Conservation (phyloP, 768 basidiomycete genomes). For the Mrakia hoshinonis region DNA sequence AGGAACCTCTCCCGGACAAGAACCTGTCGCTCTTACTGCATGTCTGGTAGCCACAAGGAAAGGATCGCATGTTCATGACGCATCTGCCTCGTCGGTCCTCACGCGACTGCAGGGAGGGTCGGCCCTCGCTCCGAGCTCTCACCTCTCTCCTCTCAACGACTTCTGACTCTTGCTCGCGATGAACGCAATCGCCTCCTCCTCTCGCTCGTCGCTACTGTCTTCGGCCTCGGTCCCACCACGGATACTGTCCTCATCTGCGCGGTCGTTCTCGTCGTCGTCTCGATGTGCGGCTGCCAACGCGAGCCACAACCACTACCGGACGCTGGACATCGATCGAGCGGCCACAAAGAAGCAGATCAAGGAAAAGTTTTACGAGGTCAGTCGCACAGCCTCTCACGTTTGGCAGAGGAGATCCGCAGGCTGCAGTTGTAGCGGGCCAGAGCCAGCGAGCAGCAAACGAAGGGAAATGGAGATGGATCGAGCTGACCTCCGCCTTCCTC, state of each 20-base stretch:
- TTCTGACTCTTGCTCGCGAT: not conserved
- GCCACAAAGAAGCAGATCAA: slow-evolving; percentile 26
- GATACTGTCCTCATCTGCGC: not conserved
- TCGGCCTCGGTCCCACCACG: not conserved
- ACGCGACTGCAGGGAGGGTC: no score
- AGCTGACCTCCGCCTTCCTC: not conserved
- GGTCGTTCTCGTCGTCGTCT: not conserved
- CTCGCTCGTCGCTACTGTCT: not conserved
- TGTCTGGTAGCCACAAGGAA: no score
- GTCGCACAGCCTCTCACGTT: not conserved
- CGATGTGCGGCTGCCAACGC: not conserved
- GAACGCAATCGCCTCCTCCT: slow-evolving; percentile 9
- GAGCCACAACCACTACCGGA: slow-evolving; percentile 4
- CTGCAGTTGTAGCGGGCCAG: no score
- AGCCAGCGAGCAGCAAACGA: no score
- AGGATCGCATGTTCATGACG: no score
- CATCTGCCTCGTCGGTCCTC: no score
- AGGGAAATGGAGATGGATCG: not conserved
- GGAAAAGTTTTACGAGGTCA: slow-evolving; percentile 28
- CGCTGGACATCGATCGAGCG: slow-evolving; percentile 7
- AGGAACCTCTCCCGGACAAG: no score
- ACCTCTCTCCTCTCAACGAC: not conserved
- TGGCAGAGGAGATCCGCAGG: no score
- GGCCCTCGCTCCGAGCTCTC: not conserved
- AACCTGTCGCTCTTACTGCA: no score